phyloP scores from a whole-genome alignment of 352 stramenopile species.

The Globisporangium irregulare region DNA sequence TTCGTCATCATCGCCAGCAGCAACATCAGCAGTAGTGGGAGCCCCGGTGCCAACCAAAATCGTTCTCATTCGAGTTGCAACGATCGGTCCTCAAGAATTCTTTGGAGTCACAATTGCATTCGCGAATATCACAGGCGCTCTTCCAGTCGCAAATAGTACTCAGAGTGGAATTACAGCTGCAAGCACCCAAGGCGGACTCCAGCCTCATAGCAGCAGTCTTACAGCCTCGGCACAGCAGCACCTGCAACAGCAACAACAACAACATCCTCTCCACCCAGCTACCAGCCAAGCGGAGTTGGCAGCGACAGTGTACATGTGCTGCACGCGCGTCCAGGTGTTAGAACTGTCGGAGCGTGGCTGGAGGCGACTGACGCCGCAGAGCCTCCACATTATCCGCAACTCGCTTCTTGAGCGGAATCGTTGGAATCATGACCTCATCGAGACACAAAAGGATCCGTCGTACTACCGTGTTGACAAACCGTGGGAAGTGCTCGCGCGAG shows the following conservation, averaged over 20 bases:
- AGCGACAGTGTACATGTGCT: slow-evolving; percentile 60
- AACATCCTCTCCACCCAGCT: background rate
- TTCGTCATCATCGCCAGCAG: background rate
- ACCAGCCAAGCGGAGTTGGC: slow-evolving; percentile 24
- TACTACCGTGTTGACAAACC: slow-evolving; percentile 49
- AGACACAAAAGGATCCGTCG: slow-evolving; percentile 31
- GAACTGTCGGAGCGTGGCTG: slow-evolving; percentile 67
- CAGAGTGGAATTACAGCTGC: background rate
- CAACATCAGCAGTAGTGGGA: background rate
- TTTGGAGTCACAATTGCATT: slow-evolving; percentile 52
- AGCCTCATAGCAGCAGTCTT: background rate
- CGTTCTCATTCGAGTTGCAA: slow-evolving; percentile 62
- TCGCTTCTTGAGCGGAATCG: slow-evolving; percentile 52
- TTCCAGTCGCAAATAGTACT: background rate
- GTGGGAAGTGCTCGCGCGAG: slow-evolving; percentile 36
- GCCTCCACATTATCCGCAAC: slow-evolving; percentile 43
- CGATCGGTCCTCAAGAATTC: slow-evolving; percentile 67
- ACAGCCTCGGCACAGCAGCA: background rate
- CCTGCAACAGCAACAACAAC: background rate
- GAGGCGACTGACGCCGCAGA: slow-evolving; percentile 42
- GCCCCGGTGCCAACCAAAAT: slow-evolving; percentile 4
- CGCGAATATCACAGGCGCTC: slow-evolving; percentile 22
- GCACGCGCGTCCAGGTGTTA: slow-evolving; percentile 50
- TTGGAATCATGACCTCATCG: slow-evolving; percentile 43
- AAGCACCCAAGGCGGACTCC: background rate